phyloP scores from a whole-genome alignment of 139 green algal genomes.

The Micractinium conductrix region DNA sequence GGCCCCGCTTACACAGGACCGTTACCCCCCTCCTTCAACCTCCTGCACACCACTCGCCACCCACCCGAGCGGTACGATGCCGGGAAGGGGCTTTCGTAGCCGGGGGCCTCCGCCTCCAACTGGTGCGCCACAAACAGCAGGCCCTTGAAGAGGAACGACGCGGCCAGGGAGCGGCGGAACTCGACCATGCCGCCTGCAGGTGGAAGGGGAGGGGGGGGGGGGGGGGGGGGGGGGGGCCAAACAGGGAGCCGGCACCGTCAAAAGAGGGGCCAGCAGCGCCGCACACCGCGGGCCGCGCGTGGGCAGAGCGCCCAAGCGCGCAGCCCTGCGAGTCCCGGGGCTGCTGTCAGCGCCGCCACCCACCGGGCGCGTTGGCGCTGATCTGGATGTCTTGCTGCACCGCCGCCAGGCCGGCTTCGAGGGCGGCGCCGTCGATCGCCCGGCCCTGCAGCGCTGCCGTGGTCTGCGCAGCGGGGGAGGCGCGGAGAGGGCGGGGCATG shows the following conservation, averaged over 20 bases:
- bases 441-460: constrained; percentile 64
- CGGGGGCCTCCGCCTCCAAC: constrained; percentile 45
- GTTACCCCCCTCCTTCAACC: background rate
- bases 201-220: background rate
- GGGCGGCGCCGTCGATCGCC: constrained; percentile 57
- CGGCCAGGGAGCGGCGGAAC: constrained; percentile 85
- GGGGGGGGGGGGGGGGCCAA: background rate
- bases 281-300: no score
- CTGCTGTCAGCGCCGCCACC: background rate
- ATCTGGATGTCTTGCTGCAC: constrained; percentile 84
- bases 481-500: background rate
- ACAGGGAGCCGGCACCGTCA: no score
- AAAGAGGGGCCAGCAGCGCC: no score
- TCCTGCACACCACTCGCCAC: background rate
- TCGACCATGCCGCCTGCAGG: constrained; percentile 84
- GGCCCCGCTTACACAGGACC: no score
- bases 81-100: constrained; percentile 28
- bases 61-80: constrained; percentile 23
- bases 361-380: constrained; percentile 73
- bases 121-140: constrained; percentile 64
- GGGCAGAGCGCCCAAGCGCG: no score
- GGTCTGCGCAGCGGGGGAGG: constrained; percentile 3
- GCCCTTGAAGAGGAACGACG: constrained; percentile 89
- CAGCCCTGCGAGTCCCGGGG: no score
- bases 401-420: constrained; percentile 69